Percentiles rank a stretch among this genome's conserved stretches.
phyloP scores from a whole-genome alignment of 495 filamentous ascomycete species.

The Entonaema liquescens region DNA sequence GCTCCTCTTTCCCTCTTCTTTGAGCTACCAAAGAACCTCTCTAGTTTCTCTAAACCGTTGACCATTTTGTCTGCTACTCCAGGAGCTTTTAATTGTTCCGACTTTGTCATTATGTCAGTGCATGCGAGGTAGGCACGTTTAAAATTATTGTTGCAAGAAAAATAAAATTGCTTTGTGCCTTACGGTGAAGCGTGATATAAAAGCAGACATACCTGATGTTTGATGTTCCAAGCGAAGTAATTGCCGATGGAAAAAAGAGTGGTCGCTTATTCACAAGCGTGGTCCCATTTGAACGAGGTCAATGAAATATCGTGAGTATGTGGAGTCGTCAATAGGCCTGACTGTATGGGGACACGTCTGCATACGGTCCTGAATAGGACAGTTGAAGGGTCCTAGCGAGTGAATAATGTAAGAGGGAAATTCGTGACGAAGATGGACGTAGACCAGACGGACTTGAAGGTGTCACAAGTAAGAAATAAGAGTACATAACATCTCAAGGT shows the following conservation, averaged over 20 bases:
- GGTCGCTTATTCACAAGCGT: background rate
- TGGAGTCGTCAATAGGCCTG: background rate
- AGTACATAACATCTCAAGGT: constrained; percentile 22
- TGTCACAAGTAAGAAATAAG: constrained; percentile 19
- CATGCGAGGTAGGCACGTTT: background rate
- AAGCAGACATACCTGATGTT: background rate
- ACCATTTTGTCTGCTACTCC: constrained; percentile 34
- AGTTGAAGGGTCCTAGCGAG: background rate
- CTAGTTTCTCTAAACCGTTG: constrained; percentile 40
- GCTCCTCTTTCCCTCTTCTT: constrained; percentile 28
- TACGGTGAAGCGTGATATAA: background rate
- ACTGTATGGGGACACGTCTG: background rate
- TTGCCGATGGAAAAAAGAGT: background rate
- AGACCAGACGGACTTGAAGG: constrained; percentile 13
- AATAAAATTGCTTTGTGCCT: background rate
- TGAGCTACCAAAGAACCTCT: constrained; percentile 42
- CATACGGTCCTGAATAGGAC: background rate
- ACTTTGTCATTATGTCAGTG: constrained; percentile 9
- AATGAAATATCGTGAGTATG: constrained; percentile 8
- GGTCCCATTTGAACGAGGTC: background rate
- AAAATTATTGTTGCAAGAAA: background rate
- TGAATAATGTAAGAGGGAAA: constrained; percentile 2
- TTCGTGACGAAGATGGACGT: constrained; percentile 5
- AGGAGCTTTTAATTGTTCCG: background rate
- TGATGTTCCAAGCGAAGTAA: background rate